Conservation (phyloP, 495 filamentous ascomycete genomes). For the Trichoderma parareesei region DNA sequence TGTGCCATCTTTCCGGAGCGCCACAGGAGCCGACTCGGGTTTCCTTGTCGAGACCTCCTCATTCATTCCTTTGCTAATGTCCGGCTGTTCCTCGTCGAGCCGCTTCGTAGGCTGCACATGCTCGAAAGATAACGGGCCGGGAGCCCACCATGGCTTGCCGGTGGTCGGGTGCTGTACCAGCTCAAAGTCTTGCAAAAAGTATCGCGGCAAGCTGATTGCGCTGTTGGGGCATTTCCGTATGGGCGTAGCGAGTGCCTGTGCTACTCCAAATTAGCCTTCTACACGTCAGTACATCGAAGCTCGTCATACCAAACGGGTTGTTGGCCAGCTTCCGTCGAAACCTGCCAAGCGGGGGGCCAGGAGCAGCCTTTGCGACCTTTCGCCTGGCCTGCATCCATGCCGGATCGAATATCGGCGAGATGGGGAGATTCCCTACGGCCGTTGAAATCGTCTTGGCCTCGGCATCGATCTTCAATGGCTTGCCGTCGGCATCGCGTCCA, state of each 20-base stretch:
- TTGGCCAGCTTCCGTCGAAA: conserved; percentile 45
- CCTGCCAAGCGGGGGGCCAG: conserved; percentile 18
- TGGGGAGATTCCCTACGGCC: conserved; percentile 29
- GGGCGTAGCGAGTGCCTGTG: conserved; percentile 57
- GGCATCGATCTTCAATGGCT: conserved; percentile 20
- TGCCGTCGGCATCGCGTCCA: background rate
- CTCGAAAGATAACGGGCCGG: conserved; percentile 32
- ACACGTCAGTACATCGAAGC: conserved; percentile 12
- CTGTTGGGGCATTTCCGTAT: conserved; percentile 56
- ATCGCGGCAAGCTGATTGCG: conserved; percentile 45
- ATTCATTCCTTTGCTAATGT: background rate
- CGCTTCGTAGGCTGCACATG: conserved; percentile 11
- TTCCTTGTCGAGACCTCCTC: background rate
- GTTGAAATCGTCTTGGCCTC: conserved; percentile 31
- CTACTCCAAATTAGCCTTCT: conserved; percentile 21
- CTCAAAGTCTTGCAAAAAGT: conserved; percentile 56
- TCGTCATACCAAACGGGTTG: conserved; percentile 51
- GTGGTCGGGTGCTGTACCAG: conserved; percentile 50
- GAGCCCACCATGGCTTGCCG: conserved; percentile 50
- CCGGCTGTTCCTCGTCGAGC: conserved; percentile 22
- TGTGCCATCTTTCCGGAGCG: background rate
- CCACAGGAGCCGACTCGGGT: background rate
- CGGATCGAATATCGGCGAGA: conserved; percentile 47
- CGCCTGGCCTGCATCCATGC: conserved; percentile 28
- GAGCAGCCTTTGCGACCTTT: conserved; percentile 20